phyloP scores from a whole-genome alignment of 148 eudicot genomes.

The Dysphania ambrosioides region DNA sequence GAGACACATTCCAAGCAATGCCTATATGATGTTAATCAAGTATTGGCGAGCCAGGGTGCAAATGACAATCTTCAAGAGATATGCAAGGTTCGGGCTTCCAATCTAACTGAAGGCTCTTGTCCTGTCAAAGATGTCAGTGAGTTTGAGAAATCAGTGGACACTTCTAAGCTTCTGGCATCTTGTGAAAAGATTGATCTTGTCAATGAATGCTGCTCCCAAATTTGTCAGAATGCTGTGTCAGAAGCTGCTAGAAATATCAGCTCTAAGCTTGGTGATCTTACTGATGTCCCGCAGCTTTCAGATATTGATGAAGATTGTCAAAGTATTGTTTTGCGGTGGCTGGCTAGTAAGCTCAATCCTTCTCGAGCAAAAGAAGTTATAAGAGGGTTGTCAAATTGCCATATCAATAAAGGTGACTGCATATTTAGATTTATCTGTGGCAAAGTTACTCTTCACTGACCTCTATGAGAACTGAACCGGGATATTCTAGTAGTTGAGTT shows the following conservation, averaged over 20 bases:
- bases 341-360: constrained; percentile 76
- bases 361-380: constrained; percentile 70
- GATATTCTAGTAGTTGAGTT: neutral
- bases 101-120: constrained; percentile 84
- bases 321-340: constrained; percentile 72
- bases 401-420: constrained; percentile 71
- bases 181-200: constrained; percentile 79
- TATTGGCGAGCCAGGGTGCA: constrained; percentile 77
- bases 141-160: constrained; percentile 64
- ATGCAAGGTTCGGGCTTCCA: constrained; percentile 65
- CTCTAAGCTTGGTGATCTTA: constrained; percentile 45
- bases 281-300: constrained; percentile 50
- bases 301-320: constrained; percentile 58
- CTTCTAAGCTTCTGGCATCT: constrained; percentile 55
- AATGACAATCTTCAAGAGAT: constrained; percentile 53
- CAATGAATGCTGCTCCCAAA: constrained; percentile 82
- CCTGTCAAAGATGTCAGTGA: constrained; percentile 71
- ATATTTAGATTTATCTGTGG: neutral
- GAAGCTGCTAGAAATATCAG: constrained; percentile 79
- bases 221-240: constrained; percentile 79
- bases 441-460: neutral
- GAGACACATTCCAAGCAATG: constrained; percentile 62
- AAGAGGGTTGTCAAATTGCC: constrained; percentile 89
- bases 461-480: neutral
- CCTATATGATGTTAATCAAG: constrained; percentile 72